Evolutionary conservation across 1,139 yeast genomes (phyloP).

Genomic region (Magnusiomyces fungicola): DNA sequence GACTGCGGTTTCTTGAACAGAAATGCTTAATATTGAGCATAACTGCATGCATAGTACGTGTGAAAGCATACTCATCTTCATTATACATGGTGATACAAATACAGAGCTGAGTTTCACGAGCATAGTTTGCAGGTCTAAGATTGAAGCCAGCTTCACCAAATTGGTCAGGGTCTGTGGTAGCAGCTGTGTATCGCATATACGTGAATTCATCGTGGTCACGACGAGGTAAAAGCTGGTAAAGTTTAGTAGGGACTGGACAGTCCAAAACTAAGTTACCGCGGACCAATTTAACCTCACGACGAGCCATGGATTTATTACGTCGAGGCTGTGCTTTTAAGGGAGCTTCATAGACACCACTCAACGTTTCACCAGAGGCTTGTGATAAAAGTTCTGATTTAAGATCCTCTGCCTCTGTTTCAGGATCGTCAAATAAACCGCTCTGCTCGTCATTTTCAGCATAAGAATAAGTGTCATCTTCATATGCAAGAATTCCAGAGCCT

Average conservation of each 20-base stretch:
- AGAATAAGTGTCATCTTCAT: conserved; percentile 25
- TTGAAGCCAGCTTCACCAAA: conserved; percentile 77
- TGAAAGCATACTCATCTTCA: conserved; percentile 80
- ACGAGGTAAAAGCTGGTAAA: conserved; percentile 68
- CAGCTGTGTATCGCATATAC: conserved; percentile 91
- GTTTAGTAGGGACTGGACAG: conserved; percentile 86
- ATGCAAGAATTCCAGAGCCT: conserved; percentile 7
- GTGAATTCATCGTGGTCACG: conserved; percentile 88
- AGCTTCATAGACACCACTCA: conserved; percentile 28
- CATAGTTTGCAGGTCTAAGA: conserved; percentile 72
- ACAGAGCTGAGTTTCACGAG: conserved; percentile 82
- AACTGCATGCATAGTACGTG: conserved; percentile 89
- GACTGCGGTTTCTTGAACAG: conserved; percentile 68
- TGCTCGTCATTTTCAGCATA: conserved; percentile 26
- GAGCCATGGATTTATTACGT: conserved; percentile 49
- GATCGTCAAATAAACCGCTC: conserved; percentile 1
- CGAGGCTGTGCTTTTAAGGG: conserved; percentile 49
- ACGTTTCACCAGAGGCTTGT: conserved; percentile 23
- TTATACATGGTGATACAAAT: conserved; percentile 94
- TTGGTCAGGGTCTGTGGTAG: conserved; percentile 82
- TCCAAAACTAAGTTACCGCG: conserved; percentile 80
- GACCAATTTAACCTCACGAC: conserved; percentile 59
- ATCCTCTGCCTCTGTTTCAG: conserved; percentile 16
- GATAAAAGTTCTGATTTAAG: conserved; percentile 25
- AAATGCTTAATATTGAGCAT: conserved; percentile 87